Evolutionary conservation across 257 asterid species (phyloP), one percentile per base, ranked within the genome.

Genomic region (Anisodus acutangulus): DNA sequence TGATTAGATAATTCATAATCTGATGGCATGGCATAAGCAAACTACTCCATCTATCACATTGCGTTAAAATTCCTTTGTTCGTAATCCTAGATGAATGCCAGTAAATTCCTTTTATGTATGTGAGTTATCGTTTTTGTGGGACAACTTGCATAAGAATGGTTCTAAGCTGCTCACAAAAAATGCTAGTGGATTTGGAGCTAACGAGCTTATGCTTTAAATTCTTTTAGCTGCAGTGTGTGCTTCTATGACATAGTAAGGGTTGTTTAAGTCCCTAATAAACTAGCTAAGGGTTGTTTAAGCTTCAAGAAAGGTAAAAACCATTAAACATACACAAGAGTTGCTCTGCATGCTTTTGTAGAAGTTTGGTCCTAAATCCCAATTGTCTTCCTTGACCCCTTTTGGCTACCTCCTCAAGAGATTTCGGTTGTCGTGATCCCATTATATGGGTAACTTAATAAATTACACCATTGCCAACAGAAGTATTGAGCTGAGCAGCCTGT

Each of bases 31-130:
- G 47, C 64, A 78, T 1, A 15, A 31, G 64, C 82, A 49, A 31
- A 78, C 31, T 53, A 26, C 51, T 78, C 22, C 31, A 78, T 51
- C 49, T 15, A 53, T 31, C 63, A 51, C 63, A 13, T 51, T 76
- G 81, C 26, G 63, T 76, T 76, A 76, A 31, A 76, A 13, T 76
- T 76, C 43, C 47, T 76, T 76, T 76, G 63, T 51, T 22, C 81
- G 5, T 10, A 12, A 76, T 26, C 45, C 45, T 76, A 47, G 60
- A 72, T 11, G n/a, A 72, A 47, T 31, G 31, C 26, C 13, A 76
- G 63, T 76, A 3, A 51, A 26, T 76, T 76, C 45, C 63, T 51
- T 49, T 53, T 13, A 76, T 51, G 63, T 76, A 26, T 74, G 17
- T 10, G 43, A 11, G 26, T 26, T 51, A 6, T 76, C 13, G 2